These are phyloP conservation scores for Fusarium hostae DNA, from an alignment of 2,329 filamentous ascomycete genomes.

Conservation along the genomic window DNA sequence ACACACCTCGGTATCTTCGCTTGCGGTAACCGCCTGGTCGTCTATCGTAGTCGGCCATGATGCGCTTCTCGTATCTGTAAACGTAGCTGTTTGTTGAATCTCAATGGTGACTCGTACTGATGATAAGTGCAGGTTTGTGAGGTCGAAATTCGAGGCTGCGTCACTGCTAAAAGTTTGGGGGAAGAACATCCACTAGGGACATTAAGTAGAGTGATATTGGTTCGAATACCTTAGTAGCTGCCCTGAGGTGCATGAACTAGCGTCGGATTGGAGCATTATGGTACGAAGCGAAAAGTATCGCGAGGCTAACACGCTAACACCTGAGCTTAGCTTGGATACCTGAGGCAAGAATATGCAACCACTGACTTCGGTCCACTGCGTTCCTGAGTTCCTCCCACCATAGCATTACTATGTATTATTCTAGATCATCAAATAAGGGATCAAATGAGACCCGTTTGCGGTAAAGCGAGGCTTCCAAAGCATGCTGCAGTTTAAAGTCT, in stretches of 20 bases:
- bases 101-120: slow-evolving; percentile 19
- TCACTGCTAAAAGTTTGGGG: slow-evolving; percentile 40
- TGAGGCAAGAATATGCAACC: slow-evolving; percentile 30
- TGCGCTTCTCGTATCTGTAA: slow-evolving; percentile 28
- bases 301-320: slow-evolving; percentile 31
- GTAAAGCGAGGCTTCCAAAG: neutral
- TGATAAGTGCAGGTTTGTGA: slow-evolving; percentile 24
- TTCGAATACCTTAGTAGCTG: neutral
- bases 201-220: slow-evolving; percentile 8
- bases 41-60: slow-evolving; percentile 68
- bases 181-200: slow-evolving; percentile 33
- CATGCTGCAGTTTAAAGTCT: neutral
- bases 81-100: neutral
- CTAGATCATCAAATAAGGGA: neutral
- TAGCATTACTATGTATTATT: neutral
- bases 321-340: slow-evolving; percentile 12
- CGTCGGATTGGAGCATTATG: slow-evolving; percentile 24
- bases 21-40: slow-evolving; percentile 73
- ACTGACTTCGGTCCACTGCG: neutral
- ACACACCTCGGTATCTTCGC: slow-evolving; percentile 79
- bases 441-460: neutral
- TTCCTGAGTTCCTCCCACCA: neutral
- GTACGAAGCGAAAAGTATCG: slow-evolving; percentile 8
- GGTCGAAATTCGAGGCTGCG: slow-evolving; percentile 31
- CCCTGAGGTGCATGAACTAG: slow-evolving; percentile 34